Evolutionary conservation across 2,329 filamentous ascomycete species (phyloP), one percentile per base, ranked within the genome.

Genomic region (Emmonsia crescens): DNA sequence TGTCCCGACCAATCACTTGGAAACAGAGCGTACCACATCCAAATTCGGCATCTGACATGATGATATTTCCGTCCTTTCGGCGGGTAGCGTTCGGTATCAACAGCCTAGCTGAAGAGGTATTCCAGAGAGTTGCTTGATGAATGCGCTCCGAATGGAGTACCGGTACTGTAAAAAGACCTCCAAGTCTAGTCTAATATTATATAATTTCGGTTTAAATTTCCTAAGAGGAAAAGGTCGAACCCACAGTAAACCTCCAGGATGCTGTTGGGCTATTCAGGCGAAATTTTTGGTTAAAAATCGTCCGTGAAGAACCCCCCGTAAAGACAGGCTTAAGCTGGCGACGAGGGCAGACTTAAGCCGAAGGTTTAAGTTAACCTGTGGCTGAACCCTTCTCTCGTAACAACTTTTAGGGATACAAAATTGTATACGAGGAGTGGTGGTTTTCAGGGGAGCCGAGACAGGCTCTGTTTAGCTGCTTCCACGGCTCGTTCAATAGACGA

Each of bases 1-100:
- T 42, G 44, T n/a, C 29, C 48, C 14, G n/a, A 46, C 40, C 33
- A 49, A 36, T 29, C 48, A 49, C 14, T 19, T n/a, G 33, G 33
- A 33, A 40, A 31, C 42, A 59, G 58, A 54, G 5, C 55, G 19
- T 58, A 61, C 60, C 60, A 42, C 60, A 61, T 48, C 60, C 60
- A 44, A 61, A 61, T 52, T 61, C 54, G 16, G 60, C 54, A 29
- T 58, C 44, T 27, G 60, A 54, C 54, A 59, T 58, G n/a, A 24
- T 33, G 29, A 52, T n/a, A 21, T 31, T 57, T 46, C 27, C 6
- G 16, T 24, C 40, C 10, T 27, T 49, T 21, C 46, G 14, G 8
- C 12, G 3, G n/a, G 38, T 31, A 36, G 19, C 4, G 10, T 19
- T 19, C 3, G 24, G 5, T 14, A 36, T 24, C 9, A 24, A 55